A percentile compares a stretch with the other conserved stretches of the same genome.
phyloP scores from a whole-genome alignment of 2,329 filamentous ascomycete genomes.

The Bertia moriformis region DNA sequence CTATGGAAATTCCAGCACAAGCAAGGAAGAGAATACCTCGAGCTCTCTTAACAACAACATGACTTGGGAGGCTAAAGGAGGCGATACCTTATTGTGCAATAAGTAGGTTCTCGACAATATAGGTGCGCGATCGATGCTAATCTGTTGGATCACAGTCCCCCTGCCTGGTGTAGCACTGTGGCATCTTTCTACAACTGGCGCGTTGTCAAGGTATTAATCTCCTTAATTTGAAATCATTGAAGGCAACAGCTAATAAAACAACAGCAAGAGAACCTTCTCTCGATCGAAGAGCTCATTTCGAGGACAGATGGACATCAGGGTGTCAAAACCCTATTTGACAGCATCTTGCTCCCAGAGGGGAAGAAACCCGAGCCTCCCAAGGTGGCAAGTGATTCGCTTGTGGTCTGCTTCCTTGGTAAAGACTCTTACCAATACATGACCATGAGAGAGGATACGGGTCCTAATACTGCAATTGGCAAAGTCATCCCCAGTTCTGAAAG shows the following conservation, averaged over 20 bases:
- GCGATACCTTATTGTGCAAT: slow-evolving; percentile 1
- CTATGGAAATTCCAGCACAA: not conserved
- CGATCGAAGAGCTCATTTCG: not conserved
- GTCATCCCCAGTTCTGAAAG: too few species aligned
- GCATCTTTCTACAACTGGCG: not conserved
- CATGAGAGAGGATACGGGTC: too few species aligned
- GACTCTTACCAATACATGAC: too few species aligned
- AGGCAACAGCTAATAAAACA: not conserved
- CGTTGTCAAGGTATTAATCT: not conserved
- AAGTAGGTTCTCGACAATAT: not conserved
- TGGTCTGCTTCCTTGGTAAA: too few species aligned
- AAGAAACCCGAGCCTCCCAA: too few species aligned
- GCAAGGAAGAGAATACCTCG: not conserved
- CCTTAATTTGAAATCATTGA: not conserved
- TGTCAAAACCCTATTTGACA: too few species aligned
- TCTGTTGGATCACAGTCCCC: not conserved
- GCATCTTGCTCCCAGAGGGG: too few species aligned
- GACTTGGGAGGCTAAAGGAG: not conserved
- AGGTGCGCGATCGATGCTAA: too few species aligned
- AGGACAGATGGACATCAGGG: not conserved
- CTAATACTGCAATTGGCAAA: too few species aligned
- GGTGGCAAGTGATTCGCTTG: too few species aligned
- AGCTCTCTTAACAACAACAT: not conserved
- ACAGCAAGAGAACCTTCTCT: not conserved
- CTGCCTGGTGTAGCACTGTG: not conserved